Conservation (phyloP, 768 basidiomycete genomes). For the Megacollybia marginata region DNA sequence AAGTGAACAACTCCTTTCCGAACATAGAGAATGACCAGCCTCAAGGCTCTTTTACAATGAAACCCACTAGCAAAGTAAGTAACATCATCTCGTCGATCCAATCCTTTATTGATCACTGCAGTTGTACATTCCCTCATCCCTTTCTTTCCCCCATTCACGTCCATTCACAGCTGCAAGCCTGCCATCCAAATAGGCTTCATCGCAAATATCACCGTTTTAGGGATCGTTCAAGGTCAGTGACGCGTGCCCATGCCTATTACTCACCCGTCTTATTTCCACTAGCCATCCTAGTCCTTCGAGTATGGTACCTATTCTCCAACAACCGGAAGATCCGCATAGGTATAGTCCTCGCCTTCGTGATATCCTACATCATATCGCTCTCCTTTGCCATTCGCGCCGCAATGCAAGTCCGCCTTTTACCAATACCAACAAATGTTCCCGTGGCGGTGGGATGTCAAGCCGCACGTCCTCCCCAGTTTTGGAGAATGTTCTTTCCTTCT, state of each 20-base stretch:
- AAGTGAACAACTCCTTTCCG: conserved; percentile 2
- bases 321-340: conserved; percentile 17
- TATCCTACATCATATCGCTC: conserved; percentile 21
- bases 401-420: conserved; percentile 10
- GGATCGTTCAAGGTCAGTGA: conserved; percentile 26
- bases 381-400: conserved; percentile 20
- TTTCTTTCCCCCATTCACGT: not conserved
- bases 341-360: conserved; percentile 21
- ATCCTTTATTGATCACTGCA: no score
- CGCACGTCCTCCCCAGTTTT: conserved; percentile 21
- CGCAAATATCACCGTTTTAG: conserved; percentile 19
- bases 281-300: conserved; percentile 32
- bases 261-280: not conserved
- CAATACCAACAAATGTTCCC: conserved; percentile 1
- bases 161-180: conserved; percentile 17
- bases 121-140: no score
- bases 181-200: conserved; percentile 20
- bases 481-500: conserved; percentile 29
- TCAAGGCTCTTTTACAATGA: conserved; percentile 16
- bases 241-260: not conserved
- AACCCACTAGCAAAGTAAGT: conserved; percentile 19
- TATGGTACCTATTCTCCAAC: conserved; percentile 34
- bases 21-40: no score
- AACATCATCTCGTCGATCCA: not conserved
- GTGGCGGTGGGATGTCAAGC: conserved; percentile 24